phyloP scores from a whole-genome alignment of 176 grass and related monocot species.

The Carex pumila region DNA sequence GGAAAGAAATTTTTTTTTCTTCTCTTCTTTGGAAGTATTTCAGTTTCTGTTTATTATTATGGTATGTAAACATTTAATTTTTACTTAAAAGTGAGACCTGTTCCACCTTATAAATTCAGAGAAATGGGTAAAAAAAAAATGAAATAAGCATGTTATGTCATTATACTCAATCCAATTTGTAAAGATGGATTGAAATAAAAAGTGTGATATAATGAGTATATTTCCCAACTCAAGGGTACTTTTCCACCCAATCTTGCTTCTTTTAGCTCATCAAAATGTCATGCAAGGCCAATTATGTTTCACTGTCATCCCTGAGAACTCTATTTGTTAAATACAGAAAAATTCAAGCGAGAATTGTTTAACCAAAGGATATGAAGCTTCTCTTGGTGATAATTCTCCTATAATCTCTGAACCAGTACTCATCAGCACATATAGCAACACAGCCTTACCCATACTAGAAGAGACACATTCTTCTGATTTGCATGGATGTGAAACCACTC shows the following conservation, averaged over 20 bases:
- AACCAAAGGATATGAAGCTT: constrained; percentile 20
- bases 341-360: constrained; percentile 35
- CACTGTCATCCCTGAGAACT: not conserved
- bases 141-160: not conserved
- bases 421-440: constrained; percentile 38
- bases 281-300: not conserved
- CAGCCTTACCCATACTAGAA: constrained; percentile 17
- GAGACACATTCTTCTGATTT: constrained; percentile 39
- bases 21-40: not conserved
- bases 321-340: constrained; percentile 29
- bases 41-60: not conserved
- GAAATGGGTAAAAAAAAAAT: not conserved
- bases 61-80: not conserved
- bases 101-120: not conserved
- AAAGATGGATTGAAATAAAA: not conserved
- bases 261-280: not conserved
- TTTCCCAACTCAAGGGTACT: not conserved
- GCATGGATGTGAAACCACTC: constrained; percentile 26
- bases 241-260: not conserved
- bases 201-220: not conserved
- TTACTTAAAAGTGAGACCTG: not conserved
- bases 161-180: not conserved
- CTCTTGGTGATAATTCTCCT: constrained; percentile 44
- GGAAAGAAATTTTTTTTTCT: not conserved
- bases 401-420: constrained; percentile 83